These are phyloP conservation scores for Ophiostoma australiae DNA, from an alignment of 2,329 filamentous ascomycete genomes.

Conservation along the genomic window DNA sequence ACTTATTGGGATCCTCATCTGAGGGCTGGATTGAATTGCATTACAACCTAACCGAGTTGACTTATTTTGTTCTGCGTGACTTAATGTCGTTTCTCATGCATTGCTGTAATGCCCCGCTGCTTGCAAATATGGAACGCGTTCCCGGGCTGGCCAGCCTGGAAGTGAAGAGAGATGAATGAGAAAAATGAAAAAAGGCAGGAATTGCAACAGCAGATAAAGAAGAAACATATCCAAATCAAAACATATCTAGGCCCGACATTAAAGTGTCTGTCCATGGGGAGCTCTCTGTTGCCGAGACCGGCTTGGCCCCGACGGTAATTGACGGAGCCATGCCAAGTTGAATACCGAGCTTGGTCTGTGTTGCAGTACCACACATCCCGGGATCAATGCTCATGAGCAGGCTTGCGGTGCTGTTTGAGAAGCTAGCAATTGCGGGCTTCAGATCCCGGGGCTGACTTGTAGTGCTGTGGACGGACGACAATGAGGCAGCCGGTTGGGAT, in stretches of 20 bases:
- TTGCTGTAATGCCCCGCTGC: neutral
- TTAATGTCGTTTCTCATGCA: neutral
- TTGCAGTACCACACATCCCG: neutral
- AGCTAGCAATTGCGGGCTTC: neutral
- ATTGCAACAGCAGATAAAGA: neutral
- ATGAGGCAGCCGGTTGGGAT: neutral
- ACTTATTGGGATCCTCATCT: neutral
- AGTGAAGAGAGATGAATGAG: neutral
- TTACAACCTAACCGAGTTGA: neutral
- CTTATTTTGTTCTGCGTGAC: neutral
- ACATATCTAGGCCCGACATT: conserved; percentile 23
- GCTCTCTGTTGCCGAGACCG: neutral
- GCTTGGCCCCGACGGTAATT: neutral
- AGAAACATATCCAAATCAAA: conserved; percentile 2
- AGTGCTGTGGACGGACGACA: neutral
- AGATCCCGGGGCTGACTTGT: neutral
- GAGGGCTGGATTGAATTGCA: neutral
- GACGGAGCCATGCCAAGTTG: neutral
- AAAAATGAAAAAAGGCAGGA: neutral
- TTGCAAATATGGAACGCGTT: conserved; percentile 2
- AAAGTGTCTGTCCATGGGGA: conserved; percentile 22
- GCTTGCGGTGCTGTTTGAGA: neutral
- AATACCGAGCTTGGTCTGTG: neutral
- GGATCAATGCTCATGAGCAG: conserved; percentile 10
- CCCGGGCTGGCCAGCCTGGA: neutral